Conservation (phyloP, 208 protist species). For the Trichomonas gallinae region DNA sequence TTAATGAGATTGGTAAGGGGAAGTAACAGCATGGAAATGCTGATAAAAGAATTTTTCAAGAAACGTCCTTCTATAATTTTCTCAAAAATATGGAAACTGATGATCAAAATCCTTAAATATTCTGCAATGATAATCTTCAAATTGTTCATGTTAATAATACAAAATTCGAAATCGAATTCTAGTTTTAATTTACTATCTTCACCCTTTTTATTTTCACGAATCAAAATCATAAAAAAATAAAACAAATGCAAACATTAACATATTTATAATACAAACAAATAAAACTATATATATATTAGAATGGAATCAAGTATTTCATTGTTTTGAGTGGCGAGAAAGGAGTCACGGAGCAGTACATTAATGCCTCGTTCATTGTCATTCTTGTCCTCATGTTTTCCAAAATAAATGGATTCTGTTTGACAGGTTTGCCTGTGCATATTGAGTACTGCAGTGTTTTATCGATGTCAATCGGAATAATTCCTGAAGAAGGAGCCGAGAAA, state of each 20-base stretch:
- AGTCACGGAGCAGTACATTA: background rate
- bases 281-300: background rate
- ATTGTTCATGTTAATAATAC: too few species aligned
- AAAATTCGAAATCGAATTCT: too few species aligned
- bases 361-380: background rate
- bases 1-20: too few species aligned
- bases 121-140: too few species aligned
- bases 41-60: too few species aligned
- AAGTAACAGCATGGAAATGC: too few species aligned
- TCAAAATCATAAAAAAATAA: too few species aligned
- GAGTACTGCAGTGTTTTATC: background rate
- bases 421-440: background rate
- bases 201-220: too few species aligned
- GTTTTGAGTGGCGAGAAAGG: background rate
- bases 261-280: background rate
- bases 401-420: background rate
- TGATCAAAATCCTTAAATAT: too few species aligned
- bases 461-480: background rate
- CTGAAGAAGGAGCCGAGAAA: background rate
- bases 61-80: too few species aligned
- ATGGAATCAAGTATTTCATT: background rate
- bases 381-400: background rate
- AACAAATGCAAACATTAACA: background rate
- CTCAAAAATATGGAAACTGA: too few species aligned
- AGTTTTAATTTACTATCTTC: too few species aligned